A percentile compares a stretch with the other conserved stretches of the same genome.
Conservation (phyloP, 495 filamentous ascomycete species). For the Aspergillus coremiiformis region DNA sequence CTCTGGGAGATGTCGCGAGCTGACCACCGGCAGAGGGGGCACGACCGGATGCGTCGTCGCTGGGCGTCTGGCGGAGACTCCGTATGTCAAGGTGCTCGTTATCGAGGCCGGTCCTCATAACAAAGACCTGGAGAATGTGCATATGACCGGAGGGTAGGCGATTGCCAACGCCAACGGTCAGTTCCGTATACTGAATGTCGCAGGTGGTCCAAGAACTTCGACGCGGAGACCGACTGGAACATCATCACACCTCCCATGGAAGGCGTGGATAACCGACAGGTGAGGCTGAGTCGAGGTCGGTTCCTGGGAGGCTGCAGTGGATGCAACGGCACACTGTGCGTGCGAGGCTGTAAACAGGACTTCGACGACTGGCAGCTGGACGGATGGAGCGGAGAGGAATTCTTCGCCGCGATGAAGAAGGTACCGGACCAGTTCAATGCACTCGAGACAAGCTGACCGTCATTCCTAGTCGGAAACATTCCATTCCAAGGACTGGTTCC, state of each 20-base stretch:
- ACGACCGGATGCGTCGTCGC: slow-evolving; percentile 55
- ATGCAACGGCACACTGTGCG: slow-evolving; percentile 56
- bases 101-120: slow-evolving; percentile 48
- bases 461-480: slow-evolving; percentile 40
- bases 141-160: slow-evolving; percentile 42
- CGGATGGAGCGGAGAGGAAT: slow-evolving; percentile 47
- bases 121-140: slow-evolving; percentile 39
- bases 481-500: slow-evolving; percentile 38
- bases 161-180: neutral
- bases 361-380: slow-evolving; percentile 55
- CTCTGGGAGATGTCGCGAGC: no score
- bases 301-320: slow-evolving; percentile 53
- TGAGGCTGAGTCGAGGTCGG: slow-evolving; percentile 53
- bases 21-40: slow-evolving; percentile 43
- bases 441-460: no score
- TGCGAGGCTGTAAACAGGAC: slow-evolving; percentile 52
- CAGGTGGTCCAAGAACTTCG: slow-evolving; percentile 39
- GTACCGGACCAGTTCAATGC: no score
- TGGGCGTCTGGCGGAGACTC: slow-evolving; percentile 53
- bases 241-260: slow-evolving; percentile 47
- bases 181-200: neutral
- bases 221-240: slow-evolving; percentile 50
- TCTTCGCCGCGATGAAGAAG: slow-evolving; percentile 48
- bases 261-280: slow-evolving; percentile 46
- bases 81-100: slow-evolving; percentile 44